A percentile compares a stretch with the other conserved stretches of the same genome.
Evolutionary conservation across 1,139 yeast species (phyloP).

Genomic region (Taphrina populina): DNA sequence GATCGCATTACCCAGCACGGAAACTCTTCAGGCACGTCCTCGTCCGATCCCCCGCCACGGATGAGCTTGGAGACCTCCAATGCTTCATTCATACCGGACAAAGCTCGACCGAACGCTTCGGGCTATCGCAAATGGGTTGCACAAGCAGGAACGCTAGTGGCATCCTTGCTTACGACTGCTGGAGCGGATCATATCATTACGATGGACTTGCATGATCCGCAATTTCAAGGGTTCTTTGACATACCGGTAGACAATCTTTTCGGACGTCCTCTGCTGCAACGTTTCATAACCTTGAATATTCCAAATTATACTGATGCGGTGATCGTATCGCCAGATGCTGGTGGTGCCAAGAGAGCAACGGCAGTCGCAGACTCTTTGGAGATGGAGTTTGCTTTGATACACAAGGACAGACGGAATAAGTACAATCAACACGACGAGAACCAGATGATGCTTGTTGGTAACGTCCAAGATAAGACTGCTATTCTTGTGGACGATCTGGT

Average conservation of each 20-base stretch:
- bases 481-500: slow-evolving; percentile 97
- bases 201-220: slow-evolving; percentile 96
- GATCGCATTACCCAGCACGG: slow-evolving; percentile 26
- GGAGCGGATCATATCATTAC: slow-evolving; percentile 97
- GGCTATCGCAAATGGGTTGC: slow-evolving; percentile 95
- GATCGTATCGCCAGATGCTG: slow-evolving; percentile 96
- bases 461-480: slow-evolving; percentile 82
- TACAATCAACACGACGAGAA: slow-evolving; percentile 67
- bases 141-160: slow-evolving; percentile 77
- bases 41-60: slow-evolving; percentile 5
- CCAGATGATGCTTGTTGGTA: slow-evolving; percentile 95
- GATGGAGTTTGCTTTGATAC: slow-evolving; percentile 90
- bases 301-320: slow-evolving; percentile 66
- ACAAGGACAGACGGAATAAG: slow-evolving; percentile 67
- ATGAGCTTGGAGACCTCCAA: slow-evolving; percentile 16
- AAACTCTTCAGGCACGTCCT: neutral
- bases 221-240: slow-evolving; percentile 94
- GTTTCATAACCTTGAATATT: slow-evolving; percentile 76
- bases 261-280: slow-evolving; percentile 91
- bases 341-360: slow-evolving; percentile 98
- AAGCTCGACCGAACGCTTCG: slow-evolving; percentile 46
- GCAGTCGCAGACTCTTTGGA: slow-evolving; percentile 90
- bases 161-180: slow-evolving; percentile 90
- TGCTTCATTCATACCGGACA: slow-evolving; percentile 39
- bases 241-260: slow-evolving; percentile 95